A percentile compares a stretch with the other conserved stretches of the same genome.
Conservation (phyloP, 495 filamentous ascomycete genomes). For the Penicillium taxi region DNA sequence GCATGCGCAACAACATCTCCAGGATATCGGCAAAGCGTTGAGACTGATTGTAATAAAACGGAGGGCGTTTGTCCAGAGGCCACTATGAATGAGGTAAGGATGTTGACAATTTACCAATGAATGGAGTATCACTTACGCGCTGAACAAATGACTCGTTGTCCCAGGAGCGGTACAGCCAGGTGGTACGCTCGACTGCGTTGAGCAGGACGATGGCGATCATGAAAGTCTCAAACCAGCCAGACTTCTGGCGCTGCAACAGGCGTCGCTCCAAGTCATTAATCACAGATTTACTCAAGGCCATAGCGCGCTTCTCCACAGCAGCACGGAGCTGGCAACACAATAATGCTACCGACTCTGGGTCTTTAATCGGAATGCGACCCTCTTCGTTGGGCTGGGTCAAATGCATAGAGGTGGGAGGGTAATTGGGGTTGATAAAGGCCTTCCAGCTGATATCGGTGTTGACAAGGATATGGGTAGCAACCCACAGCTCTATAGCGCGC, state of each 20-base stretch:
- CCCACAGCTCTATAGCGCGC: constrained; percentile 67
- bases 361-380: constrained; percentile 38
- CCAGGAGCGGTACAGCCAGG: constrained; percentile 72
- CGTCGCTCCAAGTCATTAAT: constrained; percentile 69
- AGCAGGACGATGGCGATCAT: constrained; percentile 65
- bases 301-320: constrained; percentile 65
- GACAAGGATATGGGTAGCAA: constrained; percentile 61
- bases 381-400: constrained; percentile 36
- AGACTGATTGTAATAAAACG: constrained; percentile 60
- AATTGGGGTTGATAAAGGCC: constrained; percentile 45
- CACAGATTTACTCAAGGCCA: constrained; percentile 54
- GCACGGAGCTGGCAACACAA: constrained; percentile 65
- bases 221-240: constrained; percentile 66
- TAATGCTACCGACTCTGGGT: constrained; percentile 41
- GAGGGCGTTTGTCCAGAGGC: constrained; percentile 64
- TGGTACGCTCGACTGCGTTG: constrained; percentile 76
- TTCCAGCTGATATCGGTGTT: constrained; percentile 62
- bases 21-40: constrained; percentile 64
- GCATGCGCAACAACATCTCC: constrained; percentile 66
- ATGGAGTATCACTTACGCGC: constrained; percentile 30
- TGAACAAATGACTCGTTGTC: constrained; percentile 48
- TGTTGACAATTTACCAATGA: no score
- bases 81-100: constrained; percentile 36
- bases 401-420: constrained; percentile 36
- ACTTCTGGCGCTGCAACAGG: constrained; percentile 64